A percentile compares a stretch with the other conserved stretches of the same genome.
phyloP scores from a whole-genome alignment of 225 moss, liverwort and hornwort species.

The Pleurozium schreberi region DNA sequence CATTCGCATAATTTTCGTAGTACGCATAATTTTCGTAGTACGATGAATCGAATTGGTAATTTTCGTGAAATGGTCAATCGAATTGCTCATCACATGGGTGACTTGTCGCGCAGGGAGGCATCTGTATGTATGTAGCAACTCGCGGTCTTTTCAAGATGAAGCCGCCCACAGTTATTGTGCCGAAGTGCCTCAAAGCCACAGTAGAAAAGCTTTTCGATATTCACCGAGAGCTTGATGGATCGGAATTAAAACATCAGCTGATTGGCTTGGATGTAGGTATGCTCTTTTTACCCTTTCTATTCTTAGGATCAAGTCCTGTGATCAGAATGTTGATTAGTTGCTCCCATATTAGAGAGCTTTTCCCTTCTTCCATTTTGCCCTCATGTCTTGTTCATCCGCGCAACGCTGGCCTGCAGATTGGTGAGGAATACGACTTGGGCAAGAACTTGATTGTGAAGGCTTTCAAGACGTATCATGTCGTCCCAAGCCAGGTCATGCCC shows the following conservation, averaged over 20 bases:
- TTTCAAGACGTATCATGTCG: conserved; percentile 77
- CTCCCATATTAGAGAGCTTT: neutral
- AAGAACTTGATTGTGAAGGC: conserved; percentile 70
- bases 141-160: conserved; percentile 81
- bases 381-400: neutral
- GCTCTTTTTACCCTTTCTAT: neutral
- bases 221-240: conserved; percentile 82
- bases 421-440: conserved; percentile 73
- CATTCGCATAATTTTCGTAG: neutral
- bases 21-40: neutral
- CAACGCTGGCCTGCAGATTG: conserved; percentile 37
- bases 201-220: conserved; percentile 81
- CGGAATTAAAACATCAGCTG: conserved; percentile 55
- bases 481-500: conserved; percentile 75
- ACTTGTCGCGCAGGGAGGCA: conserved; percentile 44
- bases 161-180: conserved; percentile 75
- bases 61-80: neutral
- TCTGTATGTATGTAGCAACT: conserved; percentile 88
- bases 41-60: neutral
- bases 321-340: neutral
- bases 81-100: neutral
- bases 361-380: neutral
- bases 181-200: conserved; percentile 55
- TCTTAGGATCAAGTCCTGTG: neutral
- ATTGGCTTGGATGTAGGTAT: conserved; percentile 97